These are phyloP conservation scores for Drosera capensis DNA, from an alignment of 148 eudicot species.

Conservation along the genomic window DNA sequence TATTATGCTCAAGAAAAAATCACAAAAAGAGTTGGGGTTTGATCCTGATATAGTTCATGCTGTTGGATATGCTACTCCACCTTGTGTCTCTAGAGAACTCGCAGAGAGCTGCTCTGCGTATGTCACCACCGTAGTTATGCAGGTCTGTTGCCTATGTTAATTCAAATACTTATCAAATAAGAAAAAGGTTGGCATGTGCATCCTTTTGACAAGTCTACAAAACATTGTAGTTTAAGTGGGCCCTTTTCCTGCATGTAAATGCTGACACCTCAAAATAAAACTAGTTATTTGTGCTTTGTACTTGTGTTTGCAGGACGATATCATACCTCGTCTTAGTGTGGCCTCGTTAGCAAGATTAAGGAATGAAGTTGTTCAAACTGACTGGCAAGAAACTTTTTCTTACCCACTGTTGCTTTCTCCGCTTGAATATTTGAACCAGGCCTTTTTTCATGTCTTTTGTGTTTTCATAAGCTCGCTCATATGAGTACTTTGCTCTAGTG, in stretches of 20 bases:
- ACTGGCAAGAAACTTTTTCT: conserved; percentile 47
- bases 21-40: conserved; percentile 63
- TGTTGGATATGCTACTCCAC: conserved; percentile 73
- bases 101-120: conserved; percentile 77
- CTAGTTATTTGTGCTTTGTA: background rate
- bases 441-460: background rate
- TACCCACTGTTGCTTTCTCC: background rate
- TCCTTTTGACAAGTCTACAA: background rate
- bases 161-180: background rate
- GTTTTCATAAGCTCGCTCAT: background rate
- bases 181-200: too few relatives aligned
- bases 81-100: conserved; percentile 83
- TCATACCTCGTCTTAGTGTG: conserved; percentile 74
- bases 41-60: conserved; percentile 68
- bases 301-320: conserved; percentile 66
- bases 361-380: conserved; percentile 84
- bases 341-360: conserved; percentile 78
- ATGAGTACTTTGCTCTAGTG: too few relatives aligned
- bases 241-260: background rate
- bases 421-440: background rate
- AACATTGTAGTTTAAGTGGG: background rate
- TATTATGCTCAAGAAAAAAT: conserved; percentile 66
- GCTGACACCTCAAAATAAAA: background rate
- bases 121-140: conserved; percentile 78
- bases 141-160: conserved; percentile 28